Evolutionary conservation across 2,329 filamentous ascomycete genomes (phyloP), one percentile per base, ranked within the genome.

Genomic region (Neoarthrinium moseri): DNA sequence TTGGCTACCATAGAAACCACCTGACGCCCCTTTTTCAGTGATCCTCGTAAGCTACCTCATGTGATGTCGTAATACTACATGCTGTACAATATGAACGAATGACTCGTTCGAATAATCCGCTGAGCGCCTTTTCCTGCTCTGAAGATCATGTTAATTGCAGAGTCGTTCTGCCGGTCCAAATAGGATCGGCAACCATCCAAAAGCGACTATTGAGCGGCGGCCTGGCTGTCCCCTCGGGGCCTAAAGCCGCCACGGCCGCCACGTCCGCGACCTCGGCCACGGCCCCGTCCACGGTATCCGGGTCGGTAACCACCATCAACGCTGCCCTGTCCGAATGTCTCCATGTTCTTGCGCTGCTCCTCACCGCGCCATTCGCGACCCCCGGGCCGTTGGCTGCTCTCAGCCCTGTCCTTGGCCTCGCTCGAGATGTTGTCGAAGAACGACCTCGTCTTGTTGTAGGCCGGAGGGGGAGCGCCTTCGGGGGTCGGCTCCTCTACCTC

Each of bases 391-490:
- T 82, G 78, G 33, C 74, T 75, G 30, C 84, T 84, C 51, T 92
- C 89, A 42, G 89, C 84, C 34, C 94, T 83, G 54, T 99, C 94
- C 66, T 88, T 95, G 51, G 89, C 80, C 64, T 99, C 94, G 55
- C 89, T 95, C 1, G 90, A 95, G 53, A 99, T 96, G 67, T 99
- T 96, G 70, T 99, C 94, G 62, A 99, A 99, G 76, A 99, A 99
- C 2, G 90, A 96, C 4, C 74, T 83, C 5, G 84, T 78, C 69
- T 91, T 96, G 73, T 96, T 92, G 71, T 99, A 99, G 0, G 82
- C 78, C 23, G 69, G 64, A 27, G 74, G 70, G 11, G 11, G 39
- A 11, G 44, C 20, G 6, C 73, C 75, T 11, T 68, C 60, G 11
- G 53, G 69, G 3, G 59, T 58, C n/a, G 56, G 51, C 21, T 62